These are phyloP conservation scores for Phialophora verrucosa DNA, from an alignment of 2,329 filamentous ascomycete species.

Conservation along the genomic window DNA sequence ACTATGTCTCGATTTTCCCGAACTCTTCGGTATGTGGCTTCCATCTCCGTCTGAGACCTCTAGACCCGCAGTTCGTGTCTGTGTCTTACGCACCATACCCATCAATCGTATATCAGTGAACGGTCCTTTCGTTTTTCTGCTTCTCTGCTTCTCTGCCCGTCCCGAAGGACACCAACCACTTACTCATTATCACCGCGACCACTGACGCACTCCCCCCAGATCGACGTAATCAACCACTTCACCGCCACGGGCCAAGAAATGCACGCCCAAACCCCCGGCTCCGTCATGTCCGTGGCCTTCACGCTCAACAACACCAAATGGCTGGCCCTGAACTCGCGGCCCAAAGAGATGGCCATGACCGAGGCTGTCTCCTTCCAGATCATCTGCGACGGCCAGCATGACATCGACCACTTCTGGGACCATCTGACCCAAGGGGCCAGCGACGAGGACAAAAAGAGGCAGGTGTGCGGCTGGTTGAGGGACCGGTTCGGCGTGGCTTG, in stretches of 20 bases:
- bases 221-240: conserved; percentile 43
- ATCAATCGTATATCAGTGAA: neutral
- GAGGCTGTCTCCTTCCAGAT: conserved; percentile 54
- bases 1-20: conserved; percentile 39
- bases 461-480: conserved; percentile 53
- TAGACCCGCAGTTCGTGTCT: neutral
- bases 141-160: too few species aligned
- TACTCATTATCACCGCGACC: too few species aligned
- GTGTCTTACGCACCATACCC: neutral
- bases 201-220: neutral
- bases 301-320: conserved; percentile 50
- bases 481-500: conserved; percentile 56
- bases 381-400: conserved; percentile 53
- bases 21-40: conserved; percentile 23
- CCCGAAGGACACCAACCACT: too few species aligned
- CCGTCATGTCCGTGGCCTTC: conserved; percentile 45
- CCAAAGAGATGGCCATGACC: conserved; percentile 47
- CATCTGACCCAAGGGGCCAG: conserved; percentile 49
- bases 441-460: conserved; percentile 32
- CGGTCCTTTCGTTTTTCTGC: too few species aligned
- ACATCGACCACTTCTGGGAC: conserved; percentile 57
- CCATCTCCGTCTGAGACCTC: too few species aligned
- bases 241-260: conserved; percentile 42
- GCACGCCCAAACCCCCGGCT: conserved; percentile 42
- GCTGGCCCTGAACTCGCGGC: conserved; percentile 54